Evolutionary conservation across 2,329 filamentous ascomycete genomes (phyloP).

Genomic region (Zalaria sp.): DNA sequence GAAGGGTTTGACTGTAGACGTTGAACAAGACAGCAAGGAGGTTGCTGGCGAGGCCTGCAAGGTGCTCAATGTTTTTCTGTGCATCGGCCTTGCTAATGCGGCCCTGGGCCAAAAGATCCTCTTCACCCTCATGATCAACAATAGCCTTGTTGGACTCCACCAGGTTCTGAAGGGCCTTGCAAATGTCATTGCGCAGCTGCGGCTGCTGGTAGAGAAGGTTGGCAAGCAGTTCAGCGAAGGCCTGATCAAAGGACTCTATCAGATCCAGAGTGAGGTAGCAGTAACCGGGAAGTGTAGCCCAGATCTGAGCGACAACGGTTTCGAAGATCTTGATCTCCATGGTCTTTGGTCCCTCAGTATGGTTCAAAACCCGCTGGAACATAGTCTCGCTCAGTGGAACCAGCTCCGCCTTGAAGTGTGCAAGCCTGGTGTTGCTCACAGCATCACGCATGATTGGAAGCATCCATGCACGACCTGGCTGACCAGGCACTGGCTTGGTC

Average conservation of each 20-base stretch:
- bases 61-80: slow-evolving; percentile 64
- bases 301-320: slow-evolving; percentile 88
- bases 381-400: slow-evolving; percentile 80
- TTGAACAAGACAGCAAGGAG: slow-evolving; percentile 96
- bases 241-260: slow-evolving; percentile 57
- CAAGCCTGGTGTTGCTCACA: slow-evolving; percentile 74
- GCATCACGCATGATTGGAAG: slow-evolving; percentile 81
- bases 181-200: slow-evolving; percentile 75
- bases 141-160: slow-evolving; percentile 88
- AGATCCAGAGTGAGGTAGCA: slow-evolving; percentile 79
- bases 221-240: slow-evolving; percentile 77
- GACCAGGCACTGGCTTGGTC: slow-evolving; percentile 56
- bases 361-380: slow-evolving; percentile 77
- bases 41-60: slow-evolving; percentile 70
- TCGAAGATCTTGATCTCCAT: slow-evolving; percentile 98
- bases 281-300: slow-evolving; percentile 87
- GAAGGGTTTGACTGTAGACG: slow-evolving; percentile 91
- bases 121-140: slow-evolving; percentile 50
- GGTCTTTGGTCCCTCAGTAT: slow-evolving; percentile 70
- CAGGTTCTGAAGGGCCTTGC: slow-evolving; percentile 69
- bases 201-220: slow-evolving; percentile 89
- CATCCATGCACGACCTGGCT: slow-evolving; percentile 86
- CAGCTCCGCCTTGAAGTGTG: slow-evolving; percentile 74
- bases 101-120: slow-evolving; percentile 63
- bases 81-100: slow-evolving; percentile 64